phyloP scores from a whole-genome alignment of 1,139 yeast genomes.

The Debaryomycetaceae sp. region DNA sequence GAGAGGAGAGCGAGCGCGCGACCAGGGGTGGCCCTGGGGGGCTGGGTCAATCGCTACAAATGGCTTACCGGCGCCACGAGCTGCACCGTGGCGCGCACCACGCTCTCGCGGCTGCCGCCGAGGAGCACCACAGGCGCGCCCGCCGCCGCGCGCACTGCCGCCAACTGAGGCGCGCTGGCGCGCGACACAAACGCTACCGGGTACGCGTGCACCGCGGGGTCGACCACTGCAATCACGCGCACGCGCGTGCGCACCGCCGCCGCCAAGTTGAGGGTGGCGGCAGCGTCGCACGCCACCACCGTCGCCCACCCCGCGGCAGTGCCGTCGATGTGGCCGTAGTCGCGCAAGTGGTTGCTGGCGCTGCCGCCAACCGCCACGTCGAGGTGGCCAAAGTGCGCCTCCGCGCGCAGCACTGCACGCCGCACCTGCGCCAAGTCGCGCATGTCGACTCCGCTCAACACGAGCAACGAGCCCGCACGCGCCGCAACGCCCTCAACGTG shows the following conservation, averaged over 20 bases:
- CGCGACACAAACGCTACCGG: too few relatives aligned
- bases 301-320: constrained; percentile 70
- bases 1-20: too few relatives aligned
- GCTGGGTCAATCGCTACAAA: too few relatives aligned
- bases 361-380: constrained; percentile 93
- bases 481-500: constrained; percentile 56
- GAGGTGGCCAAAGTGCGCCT: constrained; percentile 61
- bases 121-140: too few relatives aligned
- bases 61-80: too few relatives aligned
- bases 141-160: too few relatives aligned
- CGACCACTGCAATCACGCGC: not conserved
- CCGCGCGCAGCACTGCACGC: constrained; percentile 61
- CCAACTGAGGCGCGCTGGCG: too few relatives aligned
- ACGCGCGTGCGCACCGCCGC: not conserved
- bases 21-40: too few relatives aligned
- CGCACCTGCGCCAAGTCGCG: constrained; percentile 56
- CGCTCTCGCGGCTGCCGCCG: too few relatives aligned
- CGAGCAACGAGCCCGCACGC: constrained; percentile 69
- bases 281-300: constrained; percentile 75
- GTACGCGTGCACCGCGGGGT: constrained; percentile 2
- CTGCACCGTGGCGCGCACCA: too few relatives aligned
- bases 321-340: constrained; percentile 69
- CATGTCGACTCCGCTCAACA: constrained; percentile 71
- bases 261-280: constrained; percentile 66
- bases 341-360: constrained; percentile 86